Conservation (phyloP, 108 stramenopile genomes). For the Skeletonema tropicum region DNA sequence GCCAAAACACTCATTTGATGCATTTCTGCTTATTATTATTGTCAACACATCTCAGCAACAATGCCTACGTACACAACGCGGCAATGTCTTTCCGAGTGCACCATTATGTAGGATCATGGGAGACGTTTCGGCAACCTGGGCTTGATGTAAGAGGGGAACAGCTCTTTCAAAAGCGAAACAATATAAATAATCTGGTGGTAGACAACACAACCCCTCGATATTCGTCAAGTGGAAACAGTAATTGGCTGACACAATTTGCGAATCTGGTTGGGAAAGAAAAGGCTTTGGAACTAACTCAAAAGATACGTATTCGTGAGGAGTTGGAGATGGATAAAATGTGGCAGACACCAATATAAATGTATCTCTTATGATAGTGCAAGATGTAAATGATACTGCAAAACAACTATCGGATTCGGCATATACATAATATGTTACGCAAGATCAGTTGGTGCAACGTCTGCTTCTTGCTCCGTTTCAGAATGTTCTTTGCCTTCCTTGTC, state of each 20-base stretch:
- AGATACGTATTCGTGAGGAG: not conserved
- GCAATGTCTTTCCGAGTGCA: conserved; percentile 11
- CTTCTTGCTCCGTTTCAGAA: no score
- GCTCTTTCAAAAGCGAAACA: conserved; percentile 1
- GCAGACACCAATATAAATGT: no score
- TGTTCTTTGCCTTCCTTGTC: no score
- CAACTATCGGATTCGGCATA: not conserved
- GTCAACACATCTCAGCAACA: not conserved
- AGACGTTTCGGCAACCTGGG: conserved; percentile 12
- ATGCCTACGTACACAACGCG: conserved; percentile 15
- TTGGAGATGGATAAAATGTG: not conserved
- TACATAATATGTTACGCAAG: no score
- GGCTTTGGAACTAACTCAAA: conserved; percentile 4
- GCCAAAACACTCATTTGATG: not conserved
- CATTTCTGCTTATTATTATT: not conserved
- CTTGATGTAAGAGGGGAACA: conserved; percentile 7
- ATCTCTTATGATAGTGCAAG: not conserved
- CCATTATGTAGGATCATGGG: conserved; percentile 19
- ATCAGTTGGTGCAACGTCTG: no score
- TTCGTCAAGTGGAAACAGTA: not conserved
- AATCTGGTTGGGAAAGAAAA: conserved; percentile 9
- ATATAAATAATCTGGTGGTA: not conserved
- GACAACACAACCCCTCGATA: not conserved
- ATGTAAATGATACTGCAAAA: not conserved
- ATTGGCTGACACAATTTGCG: conserved; percentile 1